Evolutionary conservation across 164 flowering plant species (phyloP).

Genomic region (Macadamia integrifolia): DNA sequence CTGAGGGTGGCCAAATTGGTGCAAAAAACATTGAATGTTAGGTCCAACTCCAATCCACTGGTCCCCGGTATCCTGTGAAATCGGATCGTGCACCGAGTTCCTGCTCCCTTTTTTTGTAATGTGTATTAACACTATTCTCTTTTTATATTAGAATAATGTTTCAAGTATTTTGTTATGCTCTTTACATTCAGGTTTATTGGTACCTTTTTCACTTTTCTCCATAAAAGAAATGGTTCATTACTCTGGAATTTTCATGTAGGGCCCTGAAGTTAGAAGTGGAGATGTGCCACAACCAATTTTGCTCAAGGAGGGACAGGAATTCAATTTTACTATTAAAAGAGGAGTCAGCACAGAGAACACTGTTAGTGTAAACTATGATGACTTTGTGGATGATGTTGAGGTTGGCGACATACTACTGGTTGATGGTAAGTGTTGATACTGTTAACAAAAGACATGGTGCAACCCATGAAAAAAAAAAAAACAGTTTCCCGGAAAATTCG

Average conservation of each 20-base stretch:
- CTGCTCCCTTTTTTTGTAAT: too few relatives aligned
- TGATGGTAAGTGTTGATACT: slow-evolving; percentile 60
- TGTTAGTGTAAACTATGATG: slow-evolving; percentile 97
- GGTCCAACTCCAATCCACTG: too few relatives aligned
- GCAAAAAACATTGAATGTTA: too few relatives aligned
- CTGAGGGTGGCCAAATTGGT: too few relatives aligned
- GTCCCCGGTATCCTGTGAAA: too few relatives aligned
- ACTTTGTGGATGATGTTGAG: slow-evolving; percentile 93
- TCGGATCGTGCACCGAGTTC: too few relatives aligned
- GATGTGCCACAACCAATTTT: slow-evolving; percentile 84
- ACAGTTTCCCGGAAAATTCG: too few relatives aligned
- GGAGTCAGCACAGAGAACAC: slow-evolving; percentile 78
- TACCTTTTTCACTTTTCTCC: neutral
- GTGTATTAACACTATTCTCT: too few relatives aligned
- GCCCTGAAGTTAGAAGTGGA: slow-evolving; percentile 99
- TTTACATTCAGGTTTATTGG: neutral
- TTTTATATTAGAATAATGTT: too few relatives aligned
- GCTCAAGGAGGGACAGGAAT: slow-evolving; percentile 89
- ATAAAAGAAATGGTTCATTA: neutral
- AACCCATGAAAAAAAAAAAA: neutral
- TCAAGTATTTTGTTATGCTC: neutral
- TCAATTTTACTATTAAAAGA: slow-evolving; percentile 84
- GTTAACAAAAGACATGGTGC: neutral
- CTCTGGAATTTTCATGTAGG: slow-evolving; percentile 36
- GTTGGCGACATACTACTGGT: slow-evolving; percentile 80